phyloP scores from a whole-genome alignment of 306 rosid genomes.

The barrel medic (Medicago truncatula) region MtrunA17r5.0-ANR NC_053044.1:33854501-33855000 shows the following conservation, averaged over 20 bases:
- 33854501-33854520: not conserved
- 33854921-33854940: too few species aligned
- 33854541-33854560: not conserved
- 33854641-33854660: not conserved
- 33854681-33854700: slow-evolving; percentile 46
- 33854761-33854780: slow-evolving; percentile 38
- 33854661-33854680: slow-evolving; percentile 33
- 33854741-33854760: not conserved
- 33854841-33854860: not conserved
- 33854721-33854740: not conserved
- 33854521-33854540: not conserved
- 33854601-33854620: not conserved
- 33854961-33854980: too few species aligned
- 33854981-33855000: too few species aligned
- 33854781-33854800: not conserved
- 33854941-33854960: too few species aligned
- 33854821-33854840: slow-evolving; percentile 10
- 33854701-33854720: slow-evolving; percentile 38
- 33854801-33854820: slow-evolving; percentile 24
- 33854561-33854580: not conserved
- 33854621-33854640: slow-evolving; percentile 20
- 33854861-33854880: not conserved
- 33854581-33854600: not conserved
- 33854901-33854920: too few species aligned
- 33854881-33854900: not conserved